Percentiles rank a stretch among this genome's conserved stretches.
Evolutionary conservation across 148 eudicot species (phyloP).

Genomic region (Silene latifolia): DNA sequence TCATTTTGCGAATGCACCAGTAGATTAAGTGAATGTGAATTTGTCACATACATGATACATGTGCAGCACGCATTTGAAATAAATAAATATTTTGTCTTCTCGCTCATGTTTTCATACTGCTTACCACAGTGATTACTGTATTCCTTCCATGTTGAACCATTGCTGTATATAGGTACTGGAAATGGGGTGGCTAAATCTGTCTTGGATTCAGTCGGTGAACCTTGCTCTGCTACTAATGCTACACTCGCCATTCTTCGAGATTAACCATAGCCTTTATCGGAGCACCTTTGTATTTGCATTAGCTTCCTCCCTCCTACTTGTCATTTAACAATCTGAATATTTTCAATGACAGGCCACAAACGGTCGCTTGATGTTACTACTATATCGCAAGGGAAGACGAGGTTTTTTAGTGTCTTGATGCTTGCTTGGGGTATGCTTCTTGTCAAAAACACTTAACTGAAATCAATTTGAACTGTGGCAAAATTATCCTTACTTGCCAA

Average conservation of each 20-base stretch:
- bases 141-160: slow-evolving; percentile 1
- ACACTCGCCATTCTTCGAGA: slow-evolving; percentile 80
- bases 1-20: background rate
- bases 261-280: slow-evolving; percentile 14
- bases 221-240: slow-evolving; percentile 69
- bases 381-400: slow-evolving; percentile 65
- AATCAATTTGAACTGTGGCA: too few species aligned
- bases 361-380: slow-evolving; percentile 77
- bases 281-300: background rate
- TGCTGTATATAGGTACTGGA: slow-evolving; percentile 64
- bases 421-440: slow-evolving; percentile 85
- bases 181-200: slow-evolving; percentile 89
- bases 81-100: too few species aligned
- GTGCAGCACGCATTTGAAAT: too few species aligned
- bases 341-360: slow-evolving; percentile 54
- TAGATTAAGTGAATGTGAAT: background rate
- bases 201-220: slow-evolving; percentile 78
- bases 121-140: background rate
- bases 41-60: too few species aligned
- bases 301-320: too few species aligned
- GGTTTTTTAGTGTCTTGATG: slow-evolving; percentile 82
- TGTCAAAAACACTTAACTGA: too few species aligned
- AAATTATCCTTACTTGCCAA: background rate
- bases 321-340: too few species aligned
- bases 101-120: too few species aligned